A percentile compares a stretch with the other conserved stretches of the same genome.
Evolutionary conservation across 768 basidiomycete species (phyloP).

Genomic region (Lactifluus piperatus): DNA sequence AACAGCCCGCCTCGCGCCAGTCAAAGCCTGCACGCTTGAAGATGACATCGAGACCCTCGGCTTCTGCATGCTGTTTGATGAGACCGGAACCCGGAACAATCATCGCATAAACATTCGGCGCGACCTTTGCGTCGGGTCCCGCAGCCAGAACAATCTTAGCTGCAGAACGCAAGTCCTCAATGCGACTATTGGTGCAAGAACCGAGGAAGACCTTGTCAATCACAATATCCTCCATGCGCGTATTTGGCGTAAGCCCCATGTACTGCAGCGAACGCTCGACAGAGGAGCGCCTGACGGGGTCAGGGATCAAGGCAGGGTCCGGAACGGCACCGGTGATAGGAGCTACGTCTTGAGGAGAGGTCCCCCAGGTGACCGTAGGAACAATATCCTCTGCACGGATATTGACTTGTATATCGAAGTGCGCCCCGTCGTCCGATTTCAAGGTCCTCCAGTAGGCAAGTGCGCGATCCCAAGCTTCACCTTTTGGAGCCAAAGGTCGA

Average conservation of each 20-base stretch:
- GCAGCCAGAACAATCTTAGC: slow-evolving; percentile 46
- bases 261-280: slow-evolving; percentile 48
- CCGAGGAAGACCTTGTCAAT: slow-evolving; percentile 63
- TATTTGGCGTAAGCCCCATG: slow-evolving; percentile 51
- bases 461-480: slow-evolving; percentile 51
- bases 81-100: slow-evolving; percentile 60
- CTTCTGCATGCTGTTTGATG: slow-evolving; percentile 57
- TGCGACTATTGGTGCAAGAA: slow-evolving; percentile 60
- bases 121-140: slow-evolving; percentile 43
- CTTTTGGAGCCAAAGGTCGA: slow-evolving; percentile 49
- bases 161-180: slow-evolving; percentile 56
- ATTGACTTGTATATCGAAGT: slow-evolving; percentile 49
- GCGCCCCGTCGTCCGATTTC: slow-evolving; percentile 46
- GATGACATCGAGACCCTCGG: slow-evolving; percentile 52
- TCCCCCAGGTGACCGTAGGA: slow-evolving; percentile 61
- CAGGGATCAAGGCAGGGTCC: slow-evolving; percentile 38
- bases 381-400: slow-evolving; percentile 53
- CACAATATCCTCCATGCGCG: slow-evolving; percentile 46
- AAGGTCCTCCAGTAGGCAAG: slow-evolving; percentile 53
- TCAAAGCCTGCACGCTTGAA: slow-evolving; percentile 61
- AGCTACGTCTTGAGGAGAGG: slow-evolving; percentile 54
- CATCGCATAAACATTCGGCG: slow-evolving; percentile 49
- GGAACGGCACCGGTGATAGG: slow-evolving; percentile 51
- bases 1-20: slow-evolving; percentile 63
- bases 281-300: slow-evolving; percentile 37